Conservation (phyloP, 2,329 filamentous ascomycete species). For the Cladophialophora yegresii region DNA sequence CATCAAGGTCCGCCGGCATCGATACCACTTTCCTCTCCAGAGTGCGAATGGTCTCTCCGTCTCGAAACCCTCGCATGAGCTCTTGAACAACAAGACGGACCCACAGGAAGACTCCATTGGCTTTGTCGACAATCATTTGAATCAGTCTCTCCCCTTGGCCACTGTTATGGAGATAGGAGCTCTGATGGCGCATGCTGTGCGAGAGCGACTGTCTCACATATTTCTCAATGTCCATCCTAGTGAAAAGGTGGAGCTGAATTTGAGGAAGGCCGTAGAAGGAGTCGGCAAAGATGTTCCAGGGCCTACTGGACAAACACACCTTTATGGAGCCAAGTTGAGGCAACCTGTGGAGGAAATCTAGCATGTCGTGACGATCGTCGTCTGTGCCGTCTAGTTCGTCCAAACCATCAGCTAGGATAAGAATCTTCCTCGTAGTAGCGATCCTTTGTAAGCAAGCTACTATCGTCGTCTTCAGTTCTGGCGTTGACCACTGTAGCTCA, state of each 20-base stretch:
- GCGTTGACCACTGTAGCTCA: neutral
- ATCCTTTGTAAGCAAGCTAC: neutral
- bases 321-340: constrained; percentile 8
- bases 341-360: constrained; percentile 11
- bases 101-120: constrained; percentile 52
- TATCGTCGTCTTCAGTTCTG: neutral
- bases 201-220: neutral
- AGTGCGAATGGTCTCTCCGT: constrained; percentile 11
- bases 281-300: constrained; percentile 21
- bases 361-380: constrained; percentile 15
- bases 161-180: constrained; percentile 19
- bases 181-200: neutral
- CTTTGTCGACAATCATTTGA: constrained; percentile 40
- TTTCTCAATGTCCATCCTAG: constrained; percentile 13
- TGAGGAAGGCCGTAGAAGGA: constrained; percentile 15
- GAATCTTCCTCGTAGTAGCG: constrained; percentile 1
- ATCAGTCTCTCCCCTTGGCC: neutral
- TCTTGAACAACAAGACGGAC: constrained; percentile 50
- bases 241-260: constrained; percentile 19
- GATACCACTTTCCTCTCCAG: constrained; percentile 9
- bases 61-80: constrained; percentile 35
- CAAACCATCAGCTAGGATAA: constrained; percentile 20
- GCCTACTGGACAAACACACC: constrained; percentile 23
- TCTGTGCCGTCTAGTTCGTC: constrained; percentile 20
- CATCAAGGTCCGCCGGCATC: constrained; percentile 27